Conservation (phyloP, 169 alveolate genomes). For the Amoebophrya sp. region DNA sequence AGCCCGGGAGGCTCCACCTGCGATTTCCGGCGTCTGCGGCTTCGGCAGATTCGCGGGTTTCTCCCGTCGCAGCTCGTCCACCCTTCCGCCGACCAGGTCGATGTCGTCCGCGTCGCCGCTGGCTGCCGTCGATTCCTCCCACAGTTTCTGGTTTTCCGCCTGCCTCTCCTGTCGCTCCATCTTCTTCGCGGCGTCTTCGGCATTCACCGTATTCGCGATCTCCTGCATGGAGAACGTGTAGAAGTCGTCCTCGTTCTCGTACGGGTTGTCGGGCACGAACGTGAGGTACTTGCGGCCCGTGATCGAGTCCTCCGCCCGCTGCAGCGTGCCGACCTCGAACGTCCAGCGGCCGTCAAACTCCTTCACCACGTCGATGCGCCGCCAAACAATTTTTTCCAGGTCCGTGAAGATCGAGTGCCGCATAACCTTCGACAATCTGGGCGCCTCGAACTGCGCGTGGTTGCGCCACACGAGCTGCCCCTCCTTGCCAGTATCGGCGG, state of each 20-base stretch:
- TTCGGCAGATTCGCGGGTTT: too few species aligned
- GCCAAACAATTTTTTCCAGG: neutral
- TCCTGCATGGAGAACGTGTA: neutral
- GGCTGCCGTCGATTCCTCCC: neutral
- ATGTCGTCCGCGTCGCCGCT: too few species aligned
- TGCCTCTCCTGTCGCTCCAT: neutral
- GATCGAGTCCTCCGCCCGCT: neutral
- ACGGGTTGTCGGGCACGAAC: neutral
- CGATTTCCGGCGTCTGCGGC: too few species aligned
- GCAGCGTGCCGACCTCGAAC: neutral
- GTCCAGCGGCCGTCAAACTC: neutral
- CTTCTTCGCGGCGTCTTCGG: too few species aligned
- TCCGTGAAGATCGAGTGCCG: neutral
- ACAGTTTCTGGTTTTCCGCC: neutral
- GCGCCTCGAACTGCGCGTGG: neutral
- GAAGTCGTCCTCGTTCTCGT: neutral
- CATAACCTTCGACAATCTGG: neutral
- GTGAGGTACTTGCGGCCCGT: neutral
- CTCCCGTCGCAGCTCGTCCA: neutral
- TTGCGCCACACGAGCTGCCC: neutral
- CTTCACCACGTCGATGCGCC: neutral
- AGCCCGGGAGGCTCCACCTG: neutral
- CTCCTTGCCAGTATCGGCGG: neutral
- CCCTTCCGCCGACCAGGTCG: neutral
- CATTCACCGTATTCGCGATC: too few species aligned